Base-by-base conservation (phyloP, 768 basidiomycete species). In the Suillus bovinus region DNA sequence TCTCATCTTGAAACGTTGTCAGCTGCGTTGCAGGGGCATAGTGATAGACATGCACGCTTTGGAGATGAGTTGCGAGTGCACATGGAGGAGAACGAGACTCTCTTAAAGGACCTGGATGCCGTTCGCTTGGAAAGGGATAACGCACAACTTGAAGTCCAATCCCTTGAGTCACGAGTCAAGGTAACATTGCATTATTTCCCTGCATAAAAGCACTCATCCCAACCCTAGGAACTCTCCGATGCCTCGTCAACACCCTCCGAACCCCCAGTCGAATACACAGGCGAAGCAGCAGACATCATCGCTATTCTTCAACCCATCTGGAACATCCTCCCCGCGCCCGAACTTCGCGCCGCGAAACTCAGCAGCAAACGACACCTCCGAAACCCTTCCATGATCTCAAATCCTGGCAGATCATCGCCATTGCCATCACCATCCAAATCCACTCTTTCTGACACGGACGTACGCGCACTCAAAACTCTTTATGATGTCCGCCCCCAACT, bases 321-420 rank as follows among this genome's bases (percentile, higher is more conserved):
- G 94, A 75, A 81, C 5, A 80, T 89, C 44, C 83, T 98, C 0
- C 95, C 95, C 13, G 91, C 93, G 2, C 87, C 91, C 11, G 92
- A 95, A 74, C 84, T 88, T 14, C 90, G 96, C 33, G 88, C 86
- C 1, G 76, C 86, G 56, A 90, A 85, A 68, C 83, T 90, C 65
- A 77, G 73, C 46, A 69, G 72, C 61, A 79, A 75, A 54, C 81
- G 82, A 60, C 75, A 76, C 57, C 83, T 81, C 76, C 84, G 81
- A 47, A 81, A 82, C 24, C 60, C 71, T 14, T 82, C 82, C 1
- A 81, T 81, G 1, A 76, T 71, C 36, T 76, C 68, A 53, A 79
- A 71, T 63, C 75, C 71, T n/a, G 69, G 73, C 53, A 69, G 70
- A 29, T 47, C 54, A 57, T 69, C 70, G 57, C 27, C 54, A 11